Percentiles rank a stretch among this genome's conserved stretches.
Conservation (phyloP, 495 filamentous ascomycete species). For the Penicillium diatomitis region DNA sequence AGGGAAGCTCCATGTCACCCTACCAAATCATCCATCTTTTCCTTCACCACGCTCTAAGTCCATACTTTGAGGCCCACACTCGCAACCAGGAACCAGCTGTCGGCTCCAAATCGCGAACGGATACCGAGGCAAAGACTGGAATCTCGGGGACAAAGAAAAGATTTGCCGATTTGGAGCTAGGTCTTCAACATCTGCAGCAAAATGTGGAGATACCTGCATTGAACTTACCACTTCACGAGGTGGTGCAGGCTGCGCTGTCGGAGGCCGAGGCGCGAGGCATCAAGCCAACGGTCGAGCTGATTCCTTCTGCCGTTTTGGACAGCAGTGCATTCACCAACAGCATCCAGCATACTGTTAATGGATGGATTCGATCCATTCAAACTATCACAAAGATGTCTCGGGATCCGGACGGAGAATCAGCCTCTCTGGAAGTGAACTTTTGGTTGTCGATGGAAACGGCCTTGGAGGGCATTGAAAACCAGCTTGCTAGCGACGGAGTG, state of each 20-base stretch:
- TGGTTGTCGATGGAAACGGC: conserved; percentile 94
- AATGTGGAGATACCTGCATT: conserved; percentile 96
- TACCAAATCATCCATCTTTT: conserved; percentile 84
- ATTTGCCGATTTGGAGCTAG: conserved; percentile 85
- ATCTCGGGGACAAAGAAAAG: conserved; percentile 96
- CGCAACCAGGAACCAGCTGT: conserved; percentile 65
- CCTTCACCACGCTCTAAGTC: conserved; percentile 77
- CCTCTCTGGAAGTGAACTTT: conserved; percentile 95
- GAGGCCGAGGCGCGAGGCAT: conserved; percentile 54
- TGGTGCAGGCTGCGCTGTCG: conserved; percentile 75
- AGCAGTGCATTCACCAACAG: conserved; percentile 91
- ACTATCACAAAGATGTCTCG: conserved; percentile 91
- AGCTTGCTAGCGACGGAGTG: conserved; percentile 82
- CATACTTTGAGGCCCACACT: conserved; percentile 92
- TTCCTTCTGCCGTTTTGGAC: conserved; percentile 59
- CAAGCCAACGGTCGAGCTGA: conserved; percentile 64
- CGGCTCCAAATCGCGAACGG: conserved; percentile 57
- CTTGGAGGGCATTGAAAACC: conserved; percentile 79
- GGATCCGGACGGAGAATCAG: conserved; percentile 79
- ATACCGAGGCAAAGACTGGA: conserved; percentile 83
- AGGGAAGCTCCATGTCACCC: conserved; percentile 66
- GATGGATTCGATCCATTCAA: conserved; percentile 97
- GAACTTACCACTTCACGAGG: conserved; percentile 72
- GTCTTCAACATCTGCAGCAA: conserved; percentile 82
- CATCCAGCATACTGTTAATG: conserved; percentile 84